Conservation (phyloP, 2,329 filamentous ascomycete genomes). For the Rutstroemia sp. region DNA sequence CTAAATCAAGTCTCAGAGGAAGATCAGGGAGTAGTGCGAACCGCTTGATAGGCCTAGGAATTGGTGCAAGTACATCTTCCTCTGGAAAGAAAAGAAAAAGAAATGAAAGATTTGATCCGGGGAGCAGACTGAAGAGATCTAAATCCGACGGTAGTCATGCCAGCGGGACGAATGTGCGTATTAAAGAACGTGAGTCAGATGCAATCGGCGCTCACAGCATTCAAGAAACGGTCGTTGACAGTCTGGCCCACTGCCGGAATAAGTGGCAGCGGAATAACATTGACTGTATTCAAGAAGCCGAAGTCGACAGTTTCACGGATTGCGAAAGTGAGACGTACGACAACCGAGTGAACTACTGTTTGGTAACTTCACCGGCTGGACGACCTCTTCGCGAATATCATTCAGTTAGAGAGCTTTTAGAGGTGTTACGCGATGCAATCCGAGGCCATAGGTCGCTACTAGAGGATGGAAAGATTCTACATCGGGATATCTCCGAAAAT, state of each 20-base stretch:
- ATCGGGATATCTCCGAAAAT: slow-evolving; percentile 31
- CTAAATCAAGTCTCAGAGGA: slow-evolving; percentile 14
- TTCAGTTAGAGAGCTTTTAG: slow-evolving; percentile 29
- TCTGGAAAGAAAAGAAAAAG: slow-evolving; percentile 12
- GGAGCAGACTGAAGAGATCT: slow-evolving; percentile 16
- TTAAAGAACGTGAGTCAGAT: slow-evolving; percentile 16
- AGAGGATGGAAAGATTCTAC: slow-evolving; percentile 29
- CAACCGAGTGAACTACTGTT: slow-evolving; percentile 27
- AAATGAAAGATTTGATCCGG: slow-evolving; percentile 14
- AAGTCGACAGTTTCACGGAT: slow-evolving; percentile 9
- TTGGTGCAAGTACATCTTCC: slow-evolving; percentile 3
- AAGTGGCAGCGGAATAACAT: slow-evolving; percentile 8
- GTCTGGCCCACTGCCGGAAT: slow-evolving; percentile 17
- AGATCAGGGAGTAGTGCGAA: slow-evolving; percentile 12
- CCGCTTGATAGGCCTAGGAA: slow-evolving; percentile 10
- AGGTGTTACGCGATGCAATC: slow-evolving; percentile 30
- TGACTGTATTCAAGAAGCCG: slow-evolving; percentile 10
- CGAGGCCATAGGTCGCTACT: slow-evolving; percentile 31
- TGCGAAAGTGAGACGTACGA: slow-evolving; percentile 17
- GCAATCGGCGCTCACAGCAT: slow-evolving; percentile 16
- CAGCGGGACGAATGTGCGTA: slow-evolving; percentile 10
- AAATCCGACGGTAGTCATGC: slow-evolving; percentile 16
- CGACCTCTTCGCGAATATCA: slow-evolving; percentile 25
- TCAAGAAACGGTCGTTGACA: slow-evolving; percentile 20
- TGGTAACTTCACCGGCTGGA: slow-evolving; percentile 29